A percentile compares a stretch with the other conserved stretches of the same genome.
These are phyloP conservation scores for Trypanosoma theileri DNA, from an alignment of 208 protist genomes.

Conservation along the genomic window DNA sequence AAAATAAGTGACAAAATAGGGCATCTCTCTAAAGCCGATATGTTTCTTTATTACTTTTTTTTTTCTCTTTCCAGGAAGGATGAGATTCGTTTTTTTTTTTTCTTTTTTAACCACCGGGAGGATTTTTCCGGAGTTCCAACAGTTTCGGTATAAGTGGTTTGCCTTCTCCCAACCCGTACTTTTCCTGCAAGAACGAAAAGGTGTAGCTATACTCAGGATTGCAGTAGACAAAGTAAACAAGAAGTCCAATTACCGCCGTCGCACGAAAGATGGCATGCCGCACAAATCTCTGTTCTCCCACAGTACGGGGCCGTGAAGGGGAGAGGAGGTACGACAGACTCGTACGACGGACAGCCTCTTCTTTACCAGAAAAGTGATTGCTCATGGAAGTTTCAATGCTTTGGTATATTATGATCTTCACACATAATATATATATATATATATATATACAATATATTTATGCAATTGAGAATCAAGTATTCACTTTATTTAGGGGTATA, in stretches of 20 bases:
- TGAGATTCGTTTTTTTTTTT: neutral
- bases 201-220: constrained; percentile 82
- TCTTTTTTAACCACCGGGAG: neutral
- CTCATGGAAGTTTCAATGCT: constrained; percentile 40
- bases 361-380: constrained; percentile 47
- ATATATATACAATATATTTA: neutral
- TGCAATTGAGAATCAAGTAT: neutral
- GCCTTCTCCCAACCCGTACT: constrained; percentile 34
- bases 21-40: too few relatives aligned
- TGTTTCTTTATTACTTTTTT: neutral
- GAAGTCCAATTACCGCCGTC: constrained; percentile 29
- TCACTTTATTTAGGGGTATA: too few relatives aligned
- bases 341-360: constrained; percentile 41
- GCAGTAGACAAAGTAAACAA: constrained; percentile 86
- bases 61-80: neutral
- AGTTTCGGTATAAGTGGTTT: constrained; percentile 66
- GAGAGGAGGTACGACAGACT: constrained; percentile 61
- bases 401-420: neutral
- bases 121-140: constrained; percentile 37
- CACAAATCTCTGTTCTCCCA: constrained; percentile 55
- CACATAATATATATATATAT: constrained; percentile 6
- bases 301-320: constrained; percentile 34
- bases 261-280: constrained; percentile 55
- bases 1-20: too few relatives aligned
- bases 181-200: constrained; percentile 50